phyloP scores from a whole-genome alignment of 31 red algal genomes.

The Endocladia muricata region DNA sequence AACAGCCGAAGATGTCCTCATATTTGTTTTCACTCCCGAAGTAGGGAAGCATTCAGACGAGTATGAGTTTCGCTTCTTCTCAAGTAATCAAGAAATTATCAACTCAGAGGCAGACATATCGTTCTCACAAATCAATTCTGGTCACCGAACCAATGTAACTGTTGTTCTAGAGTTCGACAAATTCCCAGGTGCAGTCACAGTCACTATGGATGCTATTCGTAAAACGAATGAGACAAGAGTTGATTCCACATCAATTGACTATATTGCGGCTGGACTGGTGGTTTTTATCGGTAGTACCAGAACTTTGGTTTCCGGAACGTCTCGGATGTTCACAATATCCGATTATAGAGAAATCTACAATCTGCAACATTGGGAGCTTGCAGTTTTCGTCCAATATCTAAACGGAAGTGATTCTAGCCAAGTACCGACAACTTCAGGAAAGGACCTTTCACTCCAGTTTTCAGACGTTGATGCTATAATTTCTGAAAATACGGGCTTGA shows the following conservation, averaged over 20 bases:
- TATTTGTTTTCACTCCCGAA: constrained; percentile 41
- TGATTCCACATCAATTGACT: constrained; percentile 40
- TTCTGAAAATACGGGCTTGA: constrained; percentile 16
- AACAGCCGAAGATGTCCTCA: constrained; percentile 61
- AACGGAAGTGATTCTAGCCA: constrained; percentile 53
- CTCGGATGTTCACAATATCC: constrained; percentile 26
- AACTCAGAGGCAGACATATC: constrained; percentile 21
- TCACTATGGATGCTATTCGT: constrained; percentile 39
- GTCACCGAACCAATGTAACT: constrained; percentile 34
- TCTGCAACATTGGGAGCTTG: constrained; percentile 26
- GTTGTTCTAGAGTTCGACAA: constrained; percentile 41
- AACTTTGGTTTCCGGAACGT: constrained; percentile 43
- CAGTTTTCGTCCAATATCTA: constrained; percentile 57
- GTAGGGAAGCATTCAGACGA: constrained; percentile 14
- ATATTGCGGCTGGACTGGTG: constrained; percentile 51
- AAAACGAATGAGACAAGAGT: constrained; percentile 26
- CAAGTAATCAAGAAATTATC: constrained; percentile 33
- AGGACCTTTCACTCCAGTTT: constrained; percentile 3
- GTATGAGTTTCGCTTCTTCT: constrained; percentile 34
- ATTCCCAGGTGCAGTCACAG: constrained; percentile 34
- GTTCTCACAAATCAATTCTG: constrained; percentile 10
- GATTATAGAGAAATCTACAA: constrained; percentile 33
- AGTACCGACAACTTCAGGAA: not conserved
- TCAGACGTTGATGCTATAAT: constrained; percentile 8
- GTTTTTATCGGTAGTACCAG: constrained; percentile 18